phyloP scores from a whole-genome alignment of 2,329 filamentous ascomycete species.

The Xylaria digitata region DNA sequence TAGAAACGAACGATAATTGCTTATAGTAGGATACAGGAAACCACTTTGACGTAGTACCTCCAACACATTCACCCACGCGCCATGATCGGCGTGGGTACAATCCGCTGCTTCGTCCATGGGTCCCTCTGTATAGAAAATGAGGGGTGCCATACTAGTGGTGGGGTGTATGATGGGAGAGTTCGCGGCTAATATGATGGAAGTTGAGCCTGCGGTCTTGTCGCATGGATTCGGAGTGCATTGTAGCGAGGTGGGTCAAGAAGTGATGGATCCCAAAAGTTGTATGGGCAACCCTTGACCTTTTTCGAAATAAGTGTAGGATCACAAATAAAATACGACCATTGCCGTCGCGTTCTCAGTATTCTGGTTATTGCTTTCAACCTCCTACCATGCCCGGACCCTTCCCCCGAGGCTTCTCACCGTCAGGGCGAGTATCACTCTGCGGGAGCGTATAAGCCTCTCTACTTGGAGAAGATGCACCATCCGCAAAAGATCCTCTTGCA shows the following conservation, averaged over 20 bases:
- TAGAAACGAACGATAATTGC: slow-evolving; percentile 3
- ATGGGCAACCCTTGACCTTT: not conserved
- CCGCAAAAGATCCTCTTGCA: not conserved
- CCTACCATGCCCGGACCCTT: not conserved
- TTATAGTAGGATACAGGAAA: slow-evolving; percentile 16
- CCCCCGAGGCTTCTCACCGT: not conserved
- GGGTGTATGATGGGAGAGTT: slow-evolving; percentile 42
- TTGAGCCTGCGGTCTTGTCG: slow-evolving; percentile 39
- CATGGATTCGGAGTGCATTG: slow-evolving; percentile 43
- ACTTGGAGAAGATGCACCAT: not conserved
- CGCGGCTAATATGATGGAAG: slow-evolving; percentile 49
- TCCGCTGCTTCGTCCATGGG: slow-evolving; percentile 12
- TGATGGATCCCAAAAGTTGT: not conserved
- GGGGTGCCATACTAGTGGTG: slow-evolving; percentile 41
- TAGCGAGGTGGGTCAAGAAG: slow-evolving; percentile 39
- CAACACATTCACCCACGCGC: slow-evolving; percentile 22
- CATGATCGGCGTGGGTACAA: slow-evolving; percentile 23
- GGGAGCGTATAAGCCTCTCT: not conserved
- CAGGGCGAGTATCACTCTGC: not conserved
- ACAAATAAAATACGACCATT: not conserved
- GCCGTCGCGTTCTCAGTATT: not conserved
- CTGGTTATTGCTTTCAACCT: not conserved
- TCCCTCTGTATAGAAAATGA: slow-evolving; percentile 39
- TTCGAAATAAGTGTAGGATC: not conserved
- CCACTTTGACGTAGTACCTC: slow-evolving; percentile 1